Base-by-base conservation (phyloP, 768 basidiomycete species). In the Holtermanniella nyarrowii region DNA sequence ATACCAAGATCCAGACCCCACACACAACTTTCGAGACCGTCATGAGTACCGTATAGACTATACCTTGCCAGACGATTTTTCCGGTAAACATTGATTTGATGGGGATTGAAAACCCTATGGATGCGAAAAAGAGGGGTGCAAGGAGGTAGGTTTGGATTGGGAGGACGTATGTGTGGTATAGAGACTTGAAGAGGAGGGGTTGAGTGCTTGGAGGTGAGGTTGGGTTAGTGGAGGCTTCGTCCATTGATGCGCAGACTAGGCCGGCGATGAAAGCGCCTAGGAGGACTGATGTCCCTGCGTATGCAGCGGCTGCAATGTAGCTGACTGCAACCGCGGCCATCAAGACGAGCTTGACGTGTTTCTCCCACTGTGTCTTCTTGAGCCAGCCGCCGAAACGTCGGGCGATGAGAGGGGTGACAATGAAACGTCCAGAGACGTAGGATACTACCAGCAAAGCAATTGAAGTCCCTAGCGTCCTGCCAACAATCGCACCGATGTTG, bases 221-320 rank as follows among this genome's bases (percentile, higher is more conserved):
- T 37, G 18, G 43, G 41, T 24, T 25, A 43, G 40, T 7, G n/a
- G 48, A 44, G 23, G 41, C 46, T 42, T 49, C 45, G 1, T 61
- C 46, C 1, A 74, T 56, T 16, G 76, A 72, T 4, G 75, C 61
- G 1, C 81, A 62, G 21, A 76, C 73, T 3, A 78, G 68, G 1
- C 82, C 82, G 1, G 79, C 78, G 3, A 82, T 69, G 65, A 80
- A 83, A 0, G 80, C 80, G 1, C 82, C 82, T 43, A 81, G 79
- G 0, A 84, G 72, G 42, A 81, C 76, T 44, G 79, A 82, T 0
- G 79, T 80, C 2, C 79, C 79, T 0, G 78, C 74, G 61, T 78
- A 81, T 16, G 56, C 50, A 4, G 77, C 71, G 1, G 74, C 76
- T 3, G 77, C 75, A 0, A 78, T 73, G 55, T 78, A 76, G 3